Evolutionary conservation across 164 flowering plant genomes (phyloP), one percentile per base, ranked within the genome.

Genomic region (Vitis riparia): DNA sequence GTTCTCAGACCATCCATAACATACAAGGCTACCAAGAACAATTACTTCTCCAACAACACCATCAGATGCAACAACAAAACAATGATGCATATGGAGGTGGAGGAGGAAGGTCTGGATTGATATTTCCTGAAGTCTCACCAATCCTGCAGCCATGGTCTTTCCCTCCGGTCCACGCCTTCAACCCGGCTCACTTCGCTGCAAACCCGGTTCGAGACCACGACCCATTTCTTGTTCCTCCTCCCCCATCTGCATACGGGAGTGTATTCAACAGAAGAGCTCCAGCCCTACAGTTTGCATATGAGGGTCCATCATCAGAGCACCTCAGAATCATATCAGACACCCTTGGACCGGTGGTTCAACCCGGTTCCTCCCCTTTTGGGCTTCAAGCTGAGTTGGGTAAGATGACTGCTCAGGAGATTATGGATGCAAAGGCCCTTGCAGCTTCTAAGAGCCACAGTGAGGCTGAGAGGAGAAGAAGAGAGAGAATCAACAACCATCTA

Each of bases 371-470:
- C 2, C 87, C 91, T 15, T 87, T 90, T 62, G 88, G 87, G 9
- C 80, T 86, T 29, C 95, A 91, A 63, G 78, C 85, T 13, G 97
- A 93, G 79, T 56, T 91, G 62, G 88, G 90, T 14, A 88, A 87
- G 74, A 82, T 95, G 92, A 87, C 88, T 8, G 92, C 99, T 47
- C 98, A 93, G 72, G 99, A 96, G 66, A 91, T 96, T 62, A 89
- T 96, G 98, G 98, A 95, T 65, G 99, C 99, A 3, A 95, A 95
- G 71, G 99, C 98, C 11, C 82, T 93, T 0, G 99, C 99, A 2
- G 99, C 99, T 44, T 96, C 99, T 1, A 93, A 91, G 77, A 96
- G 97, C 75, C 99, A 96, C 65, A 96, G 98, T 68, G 99, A 96
- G 76, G 99, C 99, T 65, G 98, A 96, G 73, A 82, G 98, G 69